Evolutionary conservation across 768 basidiomycete genomes (phyloP).

Genomic region (Artomyces pyxidatus): DNA sequence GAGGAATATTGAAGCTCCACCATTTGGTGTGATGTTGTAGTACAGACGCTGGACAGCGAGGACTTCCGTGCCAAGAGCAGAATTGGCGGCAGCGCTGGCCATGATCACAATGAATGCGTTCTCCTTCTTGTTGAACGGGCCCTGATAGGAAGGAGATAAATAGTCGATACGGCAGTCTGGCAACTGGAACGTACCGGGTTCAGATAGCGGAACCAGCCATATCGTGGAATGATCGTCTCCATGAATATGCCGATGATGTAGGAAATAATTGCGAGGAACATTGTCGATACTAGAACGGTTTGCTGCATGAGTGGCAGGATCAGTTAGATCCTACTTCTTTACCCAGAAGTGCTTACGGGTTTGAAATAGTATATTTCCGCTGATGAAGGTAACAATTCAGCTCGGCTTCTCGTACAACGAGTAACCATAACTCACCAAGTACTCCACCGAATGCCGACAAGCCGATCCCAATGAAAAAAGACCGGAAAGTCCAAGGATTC

Average conservation of each 20-base stretch:
- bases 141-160: constrained; percentile 22
- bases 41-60: constrained; percentile 37
- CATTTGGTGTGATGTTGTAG: constrained; percentile 44
- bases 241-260: constrained; percentile 40
- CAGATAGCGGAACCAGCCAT: constrained; percentile 38
- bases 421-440: constrained; percentile 28
- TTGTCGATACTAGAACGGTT: constrained; percentile 41
- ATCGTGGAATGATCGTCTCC: constrained; percentile 38
- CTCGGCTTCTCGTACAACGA: not conserved
- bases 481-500: constrained; percentile 40
- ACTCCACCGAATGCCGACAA: constrained; percentile 42
- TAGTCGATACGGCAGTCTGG: not conserved
- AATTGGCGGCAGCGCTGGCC: constrained; percentile 45
- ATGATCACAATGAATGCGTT: constrained; percentile 52
- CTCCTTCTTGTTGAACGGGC: constrained; percentile 54
- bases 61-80: constrained; percentile 46
- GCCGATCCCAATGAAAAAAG: constrained; percentile 38
- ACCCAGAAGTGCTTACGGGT: constrained; percentile 36
- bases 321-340: no score
- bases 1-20: constrained; percentile 36
- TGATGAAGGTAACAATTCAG: constrained; percentile 13
- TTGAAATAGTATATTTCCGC: constrained; percentile 59
- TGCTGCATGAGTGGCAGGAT: constrained; percentile 31
- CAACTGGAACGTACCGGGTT: constrained; percentile 36
- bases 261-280: constrained; percentile 46